These are phyloP conservation scores for Cyclostephanos tholiformis DNA, from an alignment of 108 stramenopile genomes.

Conservation along the genomic window DNA sequence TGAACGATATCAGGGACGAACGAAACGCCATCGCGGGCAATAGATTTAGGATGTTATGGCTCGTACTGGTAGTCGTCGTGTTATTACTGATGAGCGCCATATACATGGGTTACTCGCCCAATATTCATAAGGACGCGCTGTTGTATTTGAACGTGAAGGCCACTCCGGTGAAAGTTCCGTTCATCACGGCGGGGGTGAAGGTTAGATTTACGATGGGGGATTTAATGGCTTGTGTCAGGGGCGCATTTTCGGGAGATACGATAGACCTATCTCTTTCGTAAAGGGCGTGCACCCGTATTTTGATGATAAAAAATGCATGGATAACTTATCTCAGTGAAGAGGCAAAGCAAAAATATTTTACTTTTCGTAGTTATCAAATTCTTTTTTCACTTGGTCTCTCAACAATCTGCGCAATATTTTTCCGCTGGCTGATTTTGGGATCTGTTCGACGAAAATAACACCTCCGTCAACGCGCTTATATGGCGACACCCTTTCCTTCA, in stretches of 20 bases:
- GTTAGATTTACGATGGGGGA: conserved; percentile 27
- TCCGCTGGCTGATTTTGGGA: conserved; percentile 90
- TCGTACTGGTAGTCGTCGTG: conserved; percentile 1
- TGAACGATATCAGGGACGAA: conserved; percentile 17
- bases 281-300: neutral
- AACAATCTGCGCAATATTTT: conserved; percentile 90
- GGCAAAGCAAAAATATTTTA: neutral
- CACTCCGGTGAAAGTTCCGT: conserved; percentile 22
- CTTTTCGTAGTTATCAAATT: conserved; percentile 13
- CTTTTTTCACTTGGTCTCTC: conserved; percentile 61
- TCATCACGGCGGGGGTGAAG: conserved; percentile 22
- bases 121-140: conserved; percentile 1
- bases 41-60: neutral
- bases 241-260: conserved; percentile 12
- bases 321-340: too few species aligned
- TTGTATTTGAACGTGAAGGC: conserved; percentile 19
- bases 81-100: neutral
- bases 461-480: conserved; percentile 88
- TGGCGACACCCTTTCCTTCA: conserved; percentile 81
- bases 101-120: neutral
- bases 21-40: conserved; percentile 2
- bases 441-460: conserved; percentile 77
- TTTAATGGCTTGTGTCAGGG: conserved; percentile 18
- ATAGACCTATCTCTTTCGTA: conserved; percentile 10
- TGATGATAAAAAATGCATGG: too few species aligned